A percentile compares a stretch with the other conserved stretches of the same genome.
These are phyloP conservation scores for Rasamsonia emersonii DNA, from an alignment of 2,329 filamentous ascomycete species.

Conservation along the genomic window DNA sequence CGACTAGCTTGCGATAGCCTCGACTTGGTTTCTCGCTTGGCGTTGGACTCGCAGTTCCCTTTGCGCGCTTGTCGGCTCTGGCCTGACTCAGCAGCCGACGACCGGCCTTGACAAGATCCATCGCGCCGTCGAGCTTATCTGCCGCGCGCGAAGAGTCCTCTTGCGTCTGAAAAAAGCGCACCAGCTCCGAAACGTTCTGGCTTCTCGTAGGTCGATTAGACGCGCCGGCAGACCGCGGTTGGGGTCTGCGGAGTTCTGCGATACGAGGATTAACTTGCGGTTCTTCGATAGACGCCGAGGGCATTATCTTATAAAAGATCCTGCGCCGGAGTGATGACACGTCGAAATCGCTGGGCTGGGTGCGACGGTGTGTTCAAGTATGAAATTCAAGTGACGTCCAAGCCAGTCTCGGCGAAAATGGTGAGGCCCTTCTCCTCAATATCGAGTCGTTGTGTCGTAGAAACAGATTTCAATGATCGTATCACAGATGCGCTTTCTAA, in stretches of 20 bases:
- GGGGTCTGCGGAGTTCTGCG: constrained; percentile 8
- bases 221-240: constrained; percentile 23
- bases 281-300: constrained; percentile 5
- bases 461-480: too few species aligned
- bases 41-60: constrained; percentile 4
- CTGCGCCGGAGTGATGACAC: too few species aligned
- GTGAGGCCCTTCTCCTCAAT: too few species aligned
- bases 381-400: too few species aligned
- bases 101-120: constrained; percentile 20
- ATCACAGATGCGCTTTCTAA: too few species aligned
- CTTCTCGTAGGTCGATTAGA: constrained; percentile 21
- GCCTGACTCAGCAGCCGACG: constrained; percentile 26
- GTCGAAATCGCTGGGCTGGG: constrained; percentile 28
- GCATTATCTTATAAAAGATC: constrained; percentile 6
- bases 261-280: constrained; percentile 1
- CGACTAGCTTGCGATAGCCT: constrained; percentile 19
- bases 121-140: constrained; percentile 20
- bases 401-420: too few species aligned
- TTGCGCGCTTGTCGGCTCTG: constrained; percentile 11
- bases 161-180: constrained; percentile 28
- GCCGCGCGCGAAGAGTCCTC: too few species aligned
- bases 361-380: constrained; percentile 20
- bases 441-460: too few species aligned
- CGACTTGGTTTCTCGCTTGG: constrained; percentile 11
- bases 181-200: constrained; percentile 26